Evolutionary conservation across 768 basidiomycete species (phyloP).

Genomic region (Krasilnikovozyma curviuscula): DNA sequence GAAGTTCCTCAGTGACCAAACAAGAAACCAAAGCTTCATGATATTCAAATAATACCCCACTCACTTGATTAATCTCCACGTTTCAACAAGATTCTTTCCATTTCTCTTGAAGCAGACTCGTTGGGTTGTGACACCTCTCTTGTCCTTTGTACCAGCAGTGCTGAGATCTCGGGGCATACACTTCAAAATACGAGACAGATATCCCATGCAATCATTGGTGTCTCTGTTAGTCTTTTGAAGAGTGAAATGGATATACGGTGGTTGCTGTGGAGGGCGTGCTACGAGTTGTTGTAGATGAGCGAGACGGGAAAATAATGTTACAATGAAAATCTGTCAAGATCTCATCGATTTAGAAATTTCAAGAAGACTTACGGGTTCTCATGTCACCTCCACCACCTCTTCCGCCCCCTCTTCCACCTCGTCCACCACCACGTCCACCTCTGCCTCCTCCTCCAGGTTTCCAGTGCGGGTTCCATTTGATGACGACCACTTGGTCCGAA

Average conservation of each 20-base stretch:
- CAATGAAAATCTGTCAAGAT: neutral
- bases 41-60: slow-evolving; percentile 35
- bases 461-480: slow-evolving; percentile 49
- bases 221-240: slow-evolving; percentile 95
- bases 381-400: neutral
- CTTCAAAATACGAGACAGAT: slow-evolving; percentile 60
- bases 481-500: slow-evolving; percentile 32
- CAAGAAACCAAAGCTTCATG: too few species aligned
- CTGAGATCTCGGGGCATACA: slow-evolving; percentile 53
- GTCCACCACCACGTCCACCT: slow-evolving; percentile 34
- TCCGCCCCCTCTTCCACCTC: slow-evolving; percentile 32
- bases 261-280: slow-evolving; percentile 16
- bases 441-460: too few species aligned
- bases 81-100: slow-evolving; percentile 43
- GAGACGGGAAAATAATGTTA: neutral
- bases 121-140: slow-evolving; percentile 88
- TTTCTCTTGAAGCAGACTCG: slow-evolving; percentile 37
- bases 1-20: too few species aligned
- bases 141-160: slow-evolving; percentile 94
- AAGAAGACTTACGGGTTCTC: neutral
- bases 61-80: slow-evolving; percentile 68
- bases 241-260: slow-evolving; percentile 83
- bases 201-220: slow-evolving; percentile 75
- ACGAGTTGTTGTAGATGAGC: neutral
- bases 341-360: neutral